Conservation (phyloP, 176 grass and related monocot genomes). For the bread wheat (Triticum aestivum) region DNA sequence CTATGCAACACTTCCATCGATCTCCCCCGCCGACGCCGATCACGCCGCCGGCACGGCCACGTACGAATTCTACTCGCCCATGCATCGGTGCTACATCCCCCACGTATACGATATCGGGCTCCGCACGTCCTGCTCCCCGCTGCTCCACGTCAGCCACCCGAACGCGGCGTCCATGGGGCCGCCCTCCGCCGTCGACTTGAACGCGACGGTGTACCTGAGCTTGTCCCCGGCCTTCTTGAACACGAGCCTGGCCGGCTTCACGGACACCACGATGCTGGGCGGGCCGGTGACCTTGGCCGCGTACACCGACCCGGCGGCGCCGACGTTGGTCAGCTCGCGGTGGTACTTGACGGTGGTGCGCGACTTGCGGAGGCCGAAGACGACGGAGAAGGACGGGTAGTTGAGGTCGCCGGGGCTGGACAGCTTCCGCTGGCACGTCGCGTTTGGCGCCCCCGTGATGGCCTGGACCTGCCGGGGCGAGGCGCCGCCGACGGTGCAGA, state of each 20-base stretch:
- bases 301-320: constrained; percentile 41
- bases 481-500: constrained; percentile 69
- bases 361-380: constrained; percentile 53
- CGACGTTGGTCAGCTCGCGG: constrained; percentile 85
- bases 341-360: constrained; percentile 51
- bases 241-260: constrained; percentile 67
- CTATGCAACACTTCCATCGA: not conserved
- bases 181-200: constrained; percentile 46
- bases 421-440: constrained; percentile 66
- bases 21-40: not conserved
- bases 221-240: constrained; percentile 62
- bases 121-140: constrained; percentile 54
- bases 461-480: constrained; percentile 60
- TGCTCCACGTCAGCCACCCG: constrained; percentile 79
- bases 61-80: not conserved
- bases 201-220: constrained; percentile 55
- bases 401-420: constrained; percentile 77
- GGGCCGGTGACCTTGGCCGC: constrained; percentile 40
- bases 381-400: constrained; percentile 91
- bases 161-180: constrained; percentile 50
- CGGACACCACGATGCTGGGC: constrained; percentile 47
- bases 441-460: constrained; percentile 47
- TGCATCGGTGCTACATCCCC: constrained; percentile 18
- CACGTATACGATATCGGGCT: constrained; percentile 77
- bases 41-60: not conserved